Evolutionary conservation across 192 early-diverging fungal species (phyloP).

Genomic region (Backusella westeae): DNA sequence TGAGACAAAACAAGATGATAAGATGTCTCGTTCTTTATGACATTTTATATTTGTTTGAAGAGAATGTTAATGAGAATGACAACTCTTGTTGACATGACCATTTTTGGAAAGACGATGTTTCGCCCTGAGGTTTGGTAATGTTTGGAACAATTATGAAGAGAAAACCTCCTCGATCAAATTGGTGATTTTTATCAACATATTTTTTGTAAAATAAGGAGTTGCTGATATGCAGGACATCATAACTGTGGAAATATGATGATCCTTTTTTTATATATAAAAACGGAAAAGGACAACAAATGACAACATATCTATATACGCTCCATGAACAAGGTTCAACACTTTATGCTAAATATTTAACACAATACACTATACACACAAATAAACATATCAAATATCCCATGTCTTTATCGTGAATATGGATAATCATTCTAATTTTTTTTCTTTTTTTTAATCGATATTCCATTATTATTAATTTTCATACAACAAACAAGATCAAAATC

Average conservation of each 20-base stretch:
- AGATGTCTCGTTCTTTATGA: conserved; percentile 1
- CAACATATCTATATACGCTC: neutral
- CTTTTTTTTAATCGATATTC: conserved; percentile 6
- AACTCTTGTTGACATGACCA: neutral
- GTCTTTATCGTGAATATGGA: neutral
- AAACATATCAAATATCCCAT: neutral
- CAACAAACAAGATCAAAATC: conserved; percentile 3
- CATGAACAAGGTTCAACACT: neutral
- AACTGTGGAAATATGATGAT: neutral
- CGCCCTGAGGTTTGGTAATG: conserved; percentile 2
- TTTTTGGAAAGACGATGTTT: conserved; percentile 6
- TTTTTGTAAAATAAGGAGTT: neutral
- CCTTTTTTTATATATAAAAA: neutral
- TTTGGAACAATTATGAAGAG: neutral
- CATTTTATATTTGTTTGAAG: neutral
- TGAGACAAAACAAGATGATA: neutral
- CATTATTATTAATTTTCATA: neutral
- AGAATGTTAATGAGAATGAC: conserved; percentile 9
- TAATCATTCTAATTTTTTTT: conserved; percentile 5
- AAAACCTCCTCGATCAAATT: neutral
- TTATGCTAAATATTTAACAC: neutral
- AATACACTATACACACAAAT: neutral
- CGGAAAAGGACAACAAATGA: conserved; percentile 2
- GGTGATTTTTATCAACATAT: neutral
- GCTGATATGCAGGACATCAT: neutral